Evolutionary conservation across 78 protist species (phyloP).

Genomic region (Tieghemostelium lacteum): DNA sequence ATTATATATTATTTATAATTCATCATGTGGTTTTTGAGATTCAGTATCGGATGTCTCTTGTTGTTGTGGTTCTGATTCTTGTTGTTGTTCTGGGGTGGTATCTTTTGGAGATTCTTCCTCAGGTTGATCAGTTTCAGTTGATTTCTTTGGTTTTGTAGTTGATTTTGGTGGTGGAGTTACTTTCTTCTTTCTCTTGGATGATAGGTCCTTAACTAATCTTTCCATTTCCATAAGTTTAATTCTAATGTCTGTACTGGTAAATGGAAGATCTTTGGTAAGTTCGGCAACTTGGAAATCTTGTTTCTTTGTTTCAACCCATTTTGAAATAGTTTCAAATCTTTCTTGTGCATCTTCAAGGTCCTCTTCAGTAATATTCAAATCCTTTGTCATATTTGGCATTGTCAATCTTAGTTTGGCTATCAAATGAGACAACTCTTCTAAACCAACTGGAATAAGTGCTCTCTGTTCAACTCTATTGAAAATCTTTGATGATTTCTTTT

Average conservation of each 20-base stretch:
- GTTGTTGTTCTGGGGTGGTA: slow-evolving; percentile 20
- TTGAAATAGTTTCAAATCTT: background rate
- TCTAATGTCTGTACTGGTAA: slow-evolving; percentile 13
- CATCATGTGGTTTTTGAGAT: slow-evolving; percentile 40
- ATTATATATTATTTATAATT: slow-evolving; percentile 33
- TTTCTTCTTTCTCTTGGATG: slow-evolving; percentile 8
- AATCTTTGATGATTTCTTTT: slow-evolving; percentile 31
- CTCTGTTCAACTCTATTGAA: slow-evolving; percentile 5
- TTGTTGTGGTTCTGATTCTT: slow-evolving; percentile 10
- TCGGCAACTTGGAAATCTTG: slow-evolving; percentile 19
- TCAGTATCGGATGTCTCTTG: background rate
- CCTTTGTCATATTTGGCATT: background rate
- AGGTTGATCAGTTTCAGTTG: background rate
- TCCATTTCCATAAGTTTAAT: slow-evolving; percentile 40
- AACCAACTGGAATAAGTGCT: slow-evolving; percentile 8
- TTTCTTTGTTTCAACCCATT: slow-evolving; percentile 33
- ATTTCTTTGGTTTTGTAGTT: background rate
- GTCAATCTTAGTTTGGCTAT: background rate
- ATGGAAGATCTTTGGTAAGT: slow-evolving; percentile 28
- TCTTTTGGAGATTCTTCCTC: background rate
- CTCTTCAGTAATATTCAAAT: slow-evolving; percentile 27
- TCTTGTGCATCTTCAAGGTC: slow-evolving; percentile 2
- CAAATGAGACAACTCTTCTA: slow-evolving; percentile 1
- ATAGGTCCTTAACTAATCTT: slow-evolving; percentile 20
- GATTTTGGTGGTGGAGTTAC: background rate